Percentiles rank a stretch among this genome's conserved stretches.
phyloP scores from a whole-genome alignment of 208 protist genomes.

The Leishmania tarentolae region DNA sequence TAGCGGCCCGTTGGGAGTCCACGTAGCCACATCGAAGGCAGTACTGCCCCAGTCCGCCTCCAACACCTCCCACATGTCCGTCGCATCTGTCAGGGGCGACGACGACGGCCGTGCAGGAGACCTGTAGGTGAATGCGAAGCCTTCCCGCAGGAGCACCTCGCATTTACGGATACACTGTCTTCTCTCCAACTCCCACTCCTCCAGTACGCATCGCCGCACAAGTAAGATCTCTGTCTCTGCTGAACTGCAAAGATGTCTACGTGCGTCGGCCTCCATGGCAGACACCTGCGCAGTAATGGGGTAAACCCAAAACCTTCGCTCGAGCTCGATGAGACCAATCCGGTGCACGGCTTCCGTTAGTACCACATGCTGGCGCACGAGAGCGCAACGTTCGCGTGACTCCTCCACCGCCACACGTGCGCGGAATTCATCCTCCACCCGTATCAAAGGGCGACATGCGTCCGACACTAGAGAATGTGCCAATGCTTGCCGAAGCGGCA shows the following conservation, averaged over 20 bases:
- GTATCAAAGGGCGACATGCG: constrained; percentile 13
- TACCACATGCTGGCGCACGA: constrained; percentile 3
- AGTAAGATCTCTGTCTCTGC: constrained; percentile 1
- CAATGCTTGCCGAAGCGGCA: constrained; percentile 20
- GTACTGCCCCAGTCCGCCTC: constrained; percentile 11
- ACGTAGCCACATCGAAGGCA: constrained; percentile 2
- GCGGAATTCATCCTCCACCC: constrained; percentile 19
- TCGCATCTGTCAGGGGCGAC: not conserved
- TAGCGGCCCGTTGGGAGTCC: not conserved
- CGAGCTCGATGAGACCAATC: not conserved
- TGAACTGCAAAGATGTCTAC: constrained; percentile 4
- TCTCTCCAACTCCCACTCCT: constrained; percentile 6
- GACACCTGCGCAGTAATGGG: not conserved
- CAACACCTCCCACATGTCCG: constrained; percentile 8
- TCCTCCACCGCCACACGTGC: constrained; percentile 7
- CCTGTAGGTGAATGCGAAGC: not conserved
- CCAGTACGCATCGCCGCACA: not conserved
- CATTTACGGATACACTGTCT: not conserved
- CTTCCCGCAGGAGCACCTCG: constrained; percentile 7
- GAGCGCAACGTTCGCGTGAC: not conserved
- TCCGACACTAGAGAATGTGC: constrained; percentile 11
- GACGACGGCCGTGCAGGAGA: not conserved
- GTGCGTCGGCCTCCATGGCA: constrained; percentile 3
- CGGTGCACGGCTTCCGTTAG: not conserved
- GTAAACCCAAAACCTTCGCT: not conserved